phyloP scores from a whole-genome alignment of 306 rosid genomes.

The Quercus cerris region DNA sequence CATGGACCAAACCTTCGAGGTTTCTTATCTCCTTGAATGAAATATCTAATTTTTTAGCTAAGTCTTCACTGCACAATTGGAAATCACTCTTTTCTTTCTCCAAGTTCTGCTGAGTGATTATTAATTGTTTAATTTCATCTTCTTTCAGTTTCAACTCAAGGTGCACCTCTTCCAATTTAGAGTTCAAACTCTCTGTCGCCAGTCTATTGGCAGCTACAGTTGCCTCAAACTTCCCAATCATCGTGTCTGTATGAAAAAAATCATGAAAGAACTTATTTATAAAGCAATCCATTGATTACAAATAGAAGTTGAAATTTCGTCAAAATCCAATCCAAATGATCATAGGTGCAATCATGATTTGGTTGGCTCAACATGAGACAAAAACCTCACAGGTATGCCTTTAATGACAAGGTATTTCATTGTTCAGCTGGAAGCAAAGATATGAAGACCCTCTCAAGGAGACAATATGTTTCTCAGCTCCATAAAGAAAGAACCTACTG shows the following conservation, averaged over 20 bases:
- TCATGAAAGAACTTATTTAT: not conserved
- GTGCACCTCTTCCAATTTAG: slow-evolving; percentile 53
- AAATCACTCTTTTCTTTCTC: slow-evolving; percentile 59
- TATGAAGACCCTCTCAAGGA: slow-evolving; percentile 6
- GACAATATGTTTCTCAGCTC: not conserved
- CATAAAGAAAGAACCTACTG: no score
- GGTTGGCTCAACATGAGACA: slow-evolving; percentile 1
- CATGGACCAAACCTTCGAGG: slow-evolving; percentile 53
- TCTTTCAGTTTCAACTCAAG: slow-evolving; percentile 59
- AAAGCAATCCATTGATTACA: slow-evolving; percentile 1
- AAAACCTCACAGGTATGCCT: slow-evolving; percentile 7
- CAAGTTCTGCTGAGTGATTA: slow-evolving; percentile 40
- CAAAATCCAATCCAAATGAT: not conserved
- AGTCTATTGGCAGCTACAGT: slow-evolving; percentile 47
- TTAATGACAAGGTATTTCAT: slow-evolving; percentile 1
- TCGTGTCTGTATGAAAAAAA: slow-evolving; percentile 52
- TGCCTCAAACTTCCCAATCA: slow-evolving; percentile 63
- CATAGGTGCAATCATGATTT: not conserved
- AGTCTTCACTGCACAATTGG: slow-evolving; percentile 46
- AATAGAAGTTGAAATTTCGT: not conserved
- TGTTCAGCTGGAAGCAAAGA: not conserved
- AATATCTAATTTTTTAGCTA: slow-evolving; percentile 44
- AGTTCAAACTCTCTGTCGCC: slow-evolving; percentile 57
- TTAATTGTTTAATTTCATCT: slow-evolving; percentile 49
- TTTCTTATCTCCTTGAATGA: slow-evolving; percentile 59